Percentiles rank a stretch among this genome's conserved stretches.
phyloP scores from a whole-genome alignment of 208 protist genomes.

The Phytomonas sp. region DNA sequence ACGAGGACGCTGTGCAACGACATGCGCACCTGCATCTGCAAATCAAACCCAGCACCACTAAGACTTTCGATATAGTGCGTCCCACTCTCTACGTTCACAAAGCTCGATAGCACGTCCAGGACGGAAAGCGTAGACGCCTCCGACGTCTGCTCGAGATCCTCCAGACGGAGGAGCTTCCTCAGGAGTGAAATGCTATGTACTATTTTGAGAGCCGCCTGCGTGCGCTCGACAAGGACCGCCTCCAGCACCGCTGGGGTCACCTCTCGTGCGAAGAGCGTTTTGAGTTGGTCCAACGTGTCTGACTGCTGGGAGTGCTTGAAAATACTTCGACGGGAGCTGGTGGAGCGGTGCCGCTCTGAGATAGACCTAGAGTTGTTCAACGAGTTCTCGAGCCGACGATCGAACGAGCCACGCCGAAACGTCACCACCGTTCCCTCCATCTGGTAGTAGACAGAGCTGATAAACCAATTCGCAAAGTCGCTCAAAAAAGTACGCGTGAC shows the following conservation, averaged over 20 bases:
- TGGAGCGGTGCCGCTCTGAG: slow-evolving; percentile 48
- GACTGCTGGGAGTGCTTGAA: slow-evolving; percentile 35
- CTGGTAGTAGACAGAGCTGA: slow-evolving; percentile 39
- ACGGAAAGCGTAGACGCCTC: slow-evolving; percentile 18
- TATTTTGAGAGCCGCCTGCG: slow-evolving; percentile 44
- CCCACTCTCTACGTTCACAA: slow-evolving; percentile 35
- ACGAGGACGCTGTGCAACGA: slow-evolving; percentile 63
- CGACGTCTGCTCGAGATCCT: neutral
- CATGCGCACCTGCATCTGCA: slow-evolving; percentile 53
- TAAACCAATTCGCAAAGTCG: slow-evolving; percentile 63
- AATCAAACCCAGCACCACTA: slow-evolving; percentile 52
- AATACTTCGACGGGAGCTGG: slow-evolving; percentile 52
- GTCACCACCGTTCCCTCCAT: neutral
- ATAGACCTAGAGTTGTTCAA: slow-evolving; percentile 41
- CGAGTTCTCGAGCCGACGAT: slow-evolving; percentile 29
- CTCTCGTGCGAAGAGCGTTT: slow-evolving; percentile 45
- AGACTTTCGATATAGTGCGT: slow-evolving; percentile 60
- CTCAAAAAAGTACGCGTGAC: slow-evolving; percentile 43
- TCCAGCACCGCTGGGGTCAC: slow-evolving; percentile 49
- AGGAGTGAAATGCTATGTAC: slow-evolving; percentile 50
- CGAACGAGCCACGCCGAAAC: slow-evolving; percentile 14
- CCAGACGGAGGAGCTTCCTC: slow-evolving; percentile 1
- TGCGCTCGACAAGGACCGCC: slow-evolving; percentile 46
- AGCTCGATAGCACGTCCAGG: slow-evolving; percentile 40
- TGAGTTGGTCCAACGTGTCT: slow-evolving; percentile 73